Conservation (phyloP, 352 stramenopile genomes). For the Globisporangium cederbergense region DNA sequence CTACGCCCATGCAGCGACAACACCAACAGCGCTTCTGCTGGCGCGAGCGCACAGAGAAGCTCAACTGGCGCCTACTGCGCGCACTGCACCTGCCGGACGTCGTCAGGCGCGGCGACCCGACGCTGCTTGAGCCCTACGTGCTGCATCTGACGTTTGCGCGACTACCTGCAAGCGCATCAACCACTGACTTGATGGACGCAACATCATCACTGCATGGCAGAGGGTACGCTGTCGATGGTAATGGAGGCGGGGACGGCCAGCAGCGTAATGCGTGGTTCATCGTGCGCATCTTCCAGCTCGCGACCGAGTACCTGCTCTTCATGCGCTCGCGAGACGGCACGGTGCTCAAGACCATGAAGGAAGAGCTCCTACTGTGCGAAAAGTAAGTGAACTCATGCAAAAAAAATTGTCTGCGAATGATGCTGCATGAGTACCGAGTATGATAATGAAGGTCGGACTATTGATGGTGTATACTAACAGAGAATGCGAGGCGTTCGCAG, state of each 20-base stretch:
- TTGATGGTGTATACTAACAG: conserved; percentile 15
- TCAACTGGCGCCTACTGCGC: conserved; percentile 69
- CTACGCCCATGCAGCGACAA: neutral
- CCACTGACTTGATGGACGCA: neutral
- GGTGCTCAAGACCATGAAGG: conserved; percentile 44
- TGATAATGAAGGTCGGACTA: neutral
- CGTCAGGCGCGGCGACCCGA: conserved; percentile 48
- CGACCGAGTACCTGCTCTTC: conserved; percentile 79
- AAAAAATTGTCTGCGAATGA: neutral
- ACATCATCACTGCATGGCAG: neutral
- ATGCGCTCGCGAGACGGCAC: conserved; percentile 48
- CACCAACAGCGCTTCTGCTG: conserved; percentile 55
- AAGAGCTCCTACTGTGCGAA: conserved; percentile 44
- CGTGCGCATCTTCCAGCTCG: conserved; percentile 61
- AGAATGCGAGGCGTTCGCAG: conserved; percentile 37
- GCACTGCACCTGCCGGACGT: conserved; percentile 48
- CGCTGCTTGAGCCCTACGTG: conserved; percentile 60
- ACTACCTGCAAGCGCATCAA: conserved; percentile 25
- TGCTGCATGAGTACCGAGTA: too few species aligned
- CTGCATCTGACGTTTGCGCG: conserved; percentile 72
- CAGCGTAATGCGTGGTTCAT: conserved; percentile 65
- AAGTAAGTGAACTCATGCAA: conserved; percentile 5
- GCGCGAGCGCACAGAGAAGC: conserved; percentile 64
- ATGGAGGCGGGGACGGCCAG: conserved; percentile 4
- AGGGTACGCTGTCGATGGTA: neutral